Conservation (phyloP, 2,329 filamentous ascomycete species). For the Fusarium solani-melongenae region DNA sequence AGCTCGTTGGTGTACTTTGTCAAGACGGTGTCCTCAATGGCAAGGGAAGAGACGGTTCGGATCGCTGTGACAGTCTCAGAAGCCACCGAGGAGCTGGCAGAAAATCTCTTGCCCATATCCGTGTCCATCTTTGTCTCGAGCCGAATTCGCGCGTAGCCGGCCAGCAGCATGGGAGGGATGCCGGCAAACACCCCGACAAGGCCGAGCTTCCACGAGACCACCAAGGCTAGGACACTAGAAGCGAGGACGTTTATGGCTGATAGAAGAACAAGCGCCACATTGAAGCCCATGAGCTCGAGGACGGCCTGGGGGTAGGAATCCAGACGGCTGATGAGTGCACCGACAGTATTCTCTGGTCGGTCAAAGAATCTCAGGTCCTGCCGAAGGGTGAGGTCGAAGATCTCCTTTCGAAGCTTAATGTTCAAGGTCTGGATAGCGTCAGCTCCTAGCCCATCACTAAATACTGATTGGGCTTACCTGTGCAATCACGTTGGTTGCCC, state of each 20-base stretch:
- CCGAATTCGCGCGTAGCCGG: slow-evolving; percentile 50
- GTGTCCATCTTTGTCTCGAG: slow-evolving; percentile 52
- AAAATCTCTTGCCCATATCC: slow-evolving; percentile 45
- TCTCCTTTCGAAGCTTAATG: slow-evolving; percentile 5
- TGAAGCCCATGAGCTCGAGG: slow-evolving; percentile 54
- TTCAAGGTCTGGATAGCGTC: background rate
- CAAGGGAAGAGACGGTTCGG: slow-evolving; percentile 53
- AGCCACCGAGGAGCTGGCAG: slow-evolving; percentile 52
- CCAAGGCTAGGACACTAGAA: slow-evolving; percentile 54
- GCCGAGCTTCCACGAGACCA: slow-evolving; percentile 58
- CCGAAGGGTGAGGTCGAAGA: slow-evolving; percentile 2
- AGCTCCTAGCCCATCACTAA: background rate
- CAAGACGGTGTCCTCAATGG: slow-evolving; percentile 49
- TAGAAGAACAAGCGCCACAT: slow-evolving; percentile 50
- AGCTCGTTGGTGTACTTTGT: slow-evolving; percentile 44
- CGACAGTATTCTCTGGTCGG: slow-evolving; percentile 50
- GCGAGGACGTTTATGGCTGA: slow-evolving; percentile 49
- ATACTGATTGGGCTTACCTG: background rate
- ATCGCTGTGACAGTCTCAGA: slow-evolving; percentile 54
- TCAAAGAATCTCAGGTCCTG: slow-evolving; percentile 54
- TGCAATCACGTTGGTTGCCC: slow-evolving; percentile 43
- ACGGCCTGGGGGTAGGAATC: slow-evolving; percentile 51
- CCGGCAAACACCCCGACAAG: slow-evolving; percentile 57
- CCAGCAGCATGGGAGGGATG: slow-evolving; percentile 47
- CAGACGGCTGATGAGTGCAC: slow-evolving; percentile 48